phyloP scores from a whole-genome alignment of 23 red algal genomes.

The Agarophyton chilense region DNA sequence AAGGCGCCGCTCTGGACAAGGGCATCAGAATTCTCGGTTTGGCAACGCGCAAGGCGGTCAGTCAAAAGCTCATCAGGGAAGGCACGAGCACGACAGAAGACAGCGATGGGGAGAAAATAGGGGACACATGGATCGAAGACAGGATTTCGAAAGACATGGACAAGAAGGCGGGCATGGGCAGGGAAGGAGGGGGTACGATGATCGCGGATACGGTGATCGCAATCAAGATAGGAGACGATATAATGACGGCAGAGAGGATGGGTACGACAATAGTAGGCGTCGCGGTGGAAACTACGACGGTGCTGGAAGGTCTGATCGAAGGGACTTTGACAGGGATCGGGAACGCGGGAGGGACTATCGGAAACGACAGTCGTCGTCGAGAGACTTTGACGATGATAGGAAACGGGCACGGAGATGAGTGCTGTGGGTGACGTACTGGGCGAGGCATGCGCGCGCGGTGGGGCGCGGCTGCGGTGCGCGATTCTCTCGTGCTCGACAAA shows the following conservation, averaged over 20 bases:
- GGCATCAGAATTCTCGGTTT: slow-evolving; percentile 27
- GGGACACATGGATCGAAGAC: slow-evolving; percentile 28
- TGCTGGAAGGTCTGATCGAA: slow-evolving; percentile 21
- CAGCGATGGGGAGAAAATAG: slow-evolving; percentile 48
- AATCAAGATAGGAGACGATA: slow-evolving; percentile 60
- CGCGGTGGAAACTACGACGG: slow-evolving; percentile 41
- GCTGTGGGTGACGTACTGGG: background rate
- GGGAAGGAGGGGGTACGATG: slow-evolving; percentile 22
- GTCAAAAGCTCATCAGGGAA: slow-evolving; percentile 21
- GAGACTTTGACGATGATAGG: slow-evolving; percentile 52
- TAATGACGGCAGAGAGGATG: slow-evolving; percentile 33
- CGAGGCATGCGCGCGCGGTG: background rate
- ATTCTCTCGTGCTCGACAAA: too few relatives aligned
- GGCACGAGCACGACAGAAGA: slow-evolving; percentile 33
- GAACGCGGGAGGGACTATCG: slow-evolving; percentile 57
- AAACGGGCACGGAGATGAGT: slow-evolving; percentile 44
- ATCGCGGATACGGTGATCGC: slow-evolving; percentile 45
- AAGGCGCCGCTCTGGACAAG: slow-evolving; percentile 12
- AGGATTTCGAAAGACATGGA: slow-evolving; percentile 38
- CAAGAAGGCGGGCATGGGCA: slow-evolving; percentile 35
- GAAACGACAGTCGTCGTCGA: slow-evolving; percentile 4
- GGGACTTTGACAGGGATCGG: slow-evolving; percentile 35
- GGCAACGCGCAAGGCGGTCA: slow-evolving; percentile 32
- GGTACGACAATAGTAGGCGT: slow-evolving; percentile 13
- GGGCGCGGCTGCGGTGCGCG: background rate